phyloP scores from a whole-genome alignment of 129 eudicot species.

The Escallonia herrerae region DNA sequence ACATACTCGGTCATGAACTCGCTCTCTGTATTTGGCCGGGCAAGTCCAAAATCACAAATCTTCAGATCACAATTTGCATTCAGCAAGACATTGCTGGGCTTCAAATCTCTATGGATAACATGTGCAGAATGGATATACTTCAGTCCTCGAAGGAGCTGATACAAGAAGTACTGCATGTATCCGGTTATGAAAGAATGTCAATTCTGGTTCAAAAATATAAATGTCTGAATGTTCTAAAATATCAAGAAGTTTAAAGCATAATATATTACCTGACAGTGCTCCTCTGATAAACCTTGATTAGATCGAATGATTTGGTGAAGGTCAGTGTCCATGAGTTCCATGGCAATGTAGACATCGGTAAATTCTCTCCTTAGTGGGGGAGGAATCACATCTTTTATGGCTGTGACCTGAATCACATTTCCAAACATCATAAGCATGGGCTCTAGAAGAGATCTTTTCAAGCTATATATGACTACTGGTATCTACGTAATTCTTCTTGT shows the following conservation, averaged over 20 bases:
- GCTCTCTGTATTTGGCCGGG: conserved; percentile 64
- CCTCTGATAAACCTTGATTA: conserved; percentile 79
- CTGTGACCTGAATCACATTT: conserved; percentile 45
- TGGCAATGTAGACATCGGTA: conserved; percentile 74
- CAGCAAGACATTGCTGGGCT: conserved; percentile 74
- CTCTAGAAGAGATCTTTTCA: neutral
- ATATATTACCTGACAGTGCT: conserved; percentile 70
- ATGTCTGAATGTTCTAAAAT: neutral
- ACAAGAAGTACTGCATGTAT: conserved; percentile 74
- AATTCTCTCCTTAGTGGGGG: conserved; percentile 67
- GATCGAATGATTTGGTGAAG: conserved; percentile 92
- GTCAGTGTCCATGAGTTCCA: conserved; percentile 91
- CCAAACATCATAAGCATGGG: neutral
- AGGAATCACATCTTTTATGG: conserved; percentile 70
- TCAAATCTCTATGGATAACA: conserved; percentile 78
- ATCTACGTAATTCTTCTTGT: neutral
- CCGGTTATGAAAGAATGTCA: conserved; percentile 3
- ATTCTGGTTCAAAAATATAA: conserved; percentile 3
- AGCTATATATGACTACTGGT: neutral
- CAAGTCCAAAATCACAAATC: conserved; percentile 91
- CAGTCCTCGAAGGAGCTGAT: conserved; percentile 77
- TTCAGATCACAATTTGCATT: conserved; percentile 89
- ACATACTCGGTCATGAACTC: conserved; percentile 93
- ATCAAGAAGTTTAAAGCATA: neutral
- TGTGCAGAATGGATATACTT: conserved; percentile 87